A percentile compares a stretch with the other conserved stretches of the same genome.
Conservation (phyloP, 192 early-diverging fungal species). For the Backusella sp. region DNA sequence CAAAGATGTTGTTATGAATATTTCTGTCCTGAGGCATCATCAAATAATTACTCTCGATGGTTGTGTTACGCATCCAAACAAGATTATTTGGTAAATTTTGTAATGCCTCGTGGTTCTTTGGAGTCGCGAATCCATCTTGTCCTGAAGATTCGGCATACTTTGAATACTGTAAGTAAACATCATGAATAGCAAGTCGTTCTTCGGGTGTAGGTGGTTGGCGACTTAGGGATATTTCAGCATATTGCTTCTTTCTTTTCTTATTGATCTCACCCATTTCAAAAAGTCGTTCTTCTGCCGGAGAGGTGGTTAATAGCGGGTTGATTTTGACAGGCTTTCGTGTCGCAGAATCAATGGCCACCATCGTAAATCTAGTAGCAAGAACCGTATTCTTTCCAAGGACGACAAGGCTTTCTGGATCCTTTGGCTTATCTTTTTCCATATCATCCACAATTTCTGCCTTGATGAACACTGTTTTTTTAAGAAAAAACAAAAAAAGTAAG, state of each 20-base stretch:
- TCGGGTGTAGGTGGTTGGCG: constrained; percentile 76
- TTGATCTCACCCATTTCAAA: constrained; percentile 67
- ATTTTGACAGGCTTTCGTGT: constrained; percentile 71
- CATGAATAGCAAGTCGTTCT: constrained; percentile 77
- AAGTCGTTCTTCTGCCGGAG: constrained; percentile 69
- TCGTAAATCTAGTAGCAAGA: constrained; percentile 83
- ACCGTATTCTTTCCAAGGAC: constrained; percentile 45
- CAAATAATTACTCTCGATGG: constrained; percentile 63
- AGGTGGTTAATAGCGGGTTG: constrained; percentile 69
- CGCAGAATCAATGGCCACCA: constrained; percentile 78
- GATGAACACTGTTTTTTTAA: not conserved
- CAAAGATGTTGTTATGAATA: constrained; percentile 78
- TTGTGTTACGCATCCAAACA: constrained; percentile 77
- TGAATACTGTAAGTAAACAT: constrained; percentile 70
- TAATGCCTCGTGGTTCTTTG: not conserved
- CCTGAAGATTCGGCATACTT: constrained; percentile 43
- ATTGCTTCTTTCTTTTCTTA: constrained; percentile 52
- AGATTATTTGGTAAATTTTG: constrained; percentile 39
- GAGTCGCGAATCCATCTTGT: not conserved
- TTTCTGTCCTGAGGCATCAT: constrained; percentile 74
- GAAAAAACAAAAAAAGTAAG: too few species aligned
- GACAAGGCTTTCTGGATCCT: not conserved
- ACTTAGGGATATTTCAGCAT: constrained; percentile 44
- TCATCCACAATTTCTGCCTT: not conserved
- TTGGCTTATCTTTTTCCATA: not conserved